Base-by-base conservation (phyloP, 345 rosid species). In the Pugionium dolabratum region DNA sequence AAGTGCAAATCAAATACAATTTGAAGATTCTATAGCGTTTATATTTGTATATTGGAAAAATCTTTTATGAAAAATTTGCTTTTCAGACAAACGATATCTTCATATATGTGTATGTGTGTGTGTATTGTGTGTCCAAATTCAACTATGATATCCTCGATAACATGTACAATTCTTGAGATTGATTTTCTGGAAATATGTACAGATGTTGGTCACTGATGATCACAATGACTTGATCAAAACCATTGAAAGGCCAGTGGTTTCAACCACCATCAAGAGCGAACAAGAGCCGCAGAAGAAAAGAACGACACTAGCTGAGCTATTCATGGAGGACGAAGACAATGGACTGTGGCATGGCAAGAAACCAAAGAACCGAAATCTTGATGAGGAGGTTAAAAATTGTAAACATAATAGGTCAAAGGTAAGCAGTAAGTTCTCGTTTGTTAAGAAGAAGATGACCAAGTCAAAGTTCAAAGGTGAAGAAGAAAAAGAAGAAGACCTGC, bases 231-330 rank as follows among this genome's bases (percentile, higher is more conserved):
- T 59, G 47, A 58, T 40, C 56, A 54, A 48, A 55, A 36, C 47
- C 35, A 10, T 50, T 54, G 54, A 46, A 39, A 47, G 4, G 26
- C 41, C 64, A 2, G 35, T 44, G 64, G 34, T 67, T 1, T 35
- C 9, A 5, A 27, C 37, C 26, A 4, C 35, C 3, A 69, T 52
- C 7, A 57, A 46, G 66, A 4, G 45, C 4, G 81, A 72, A 41
- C 45, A 8, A 37, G 78, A 72, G 10, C 66, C 75, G 40, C 72
- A 77, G 36, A 78, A 80, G 76, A 82, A 74, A 46, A 89, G 95
- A 76, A 83, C 73, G 53, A 92, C 98, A 28, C 86, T 92, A 28
- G 89, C 93, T 2, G 95, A 92, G 51, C 78, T 92, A 9, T 92
- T 92, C 81, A 69, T 67, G 64, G 95, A 83, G 18, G 95, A 92